Conservation (phyloP, 805 yeast species). For the Candida sonorensis region DNA sequence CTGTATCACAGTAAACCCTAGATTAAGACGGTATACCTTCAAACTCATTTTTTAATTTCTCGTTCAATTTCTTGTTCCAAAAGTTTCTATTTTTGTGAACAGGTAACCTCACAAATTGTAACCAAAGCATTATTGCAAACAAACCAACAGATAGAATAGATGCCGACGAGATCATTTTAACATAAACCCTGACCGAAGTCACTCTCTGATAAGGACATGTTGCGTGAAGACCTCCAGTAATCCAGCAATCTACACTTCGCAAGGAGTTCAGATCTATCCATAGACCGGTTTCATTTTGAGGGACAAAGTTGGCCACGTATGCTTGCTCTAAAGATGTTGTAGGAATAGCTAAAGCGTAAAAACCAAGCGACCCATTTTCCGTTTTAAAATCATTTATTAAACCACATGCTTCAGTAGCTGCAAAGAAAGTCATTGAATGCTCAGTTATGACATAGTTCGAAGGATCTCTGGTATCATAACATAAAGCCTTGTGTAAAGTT, state of each 20-base stretch:
- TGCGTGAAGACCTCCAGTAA: conserved; percentile 71
- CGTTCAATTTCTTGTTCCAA: conserved; percentile 53
- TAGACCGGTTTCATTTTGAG: conserved; percentile 29
- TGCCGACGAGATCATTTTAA: conserved; percentile 62
- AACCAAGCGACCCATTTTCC: too few relatives aligned
- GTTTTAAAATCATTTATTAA: conserved; percentile 23
- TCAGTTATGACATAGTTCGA: conserved; percentile 38
- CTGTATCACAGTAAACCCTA: too few relatives aligned
- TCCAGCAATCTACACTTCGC: conserved; percentile 73
- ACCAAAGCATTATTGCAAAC: conserved; percentile 41
- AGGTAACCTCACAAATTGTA: conserved; percentile 58
- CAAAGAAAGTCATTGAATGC: conserved; percentile 36
- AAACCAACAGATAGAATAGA: conserved; percentile 49
- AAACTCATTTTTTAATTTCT: conserved; percentile 54
- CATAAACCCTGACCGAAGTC: conserved; percentile 48
- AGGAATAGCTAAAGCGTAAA: conserved; percentile 51
- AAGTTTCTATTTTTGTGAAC: conserved; percentile 62
- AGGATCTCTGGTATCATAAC: conserved; percentile 37
- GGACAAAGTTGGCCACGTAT: conserved; percentile 16
- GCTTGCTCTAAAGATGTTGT: conserved; percentile 40
- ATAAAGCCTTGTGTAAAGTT: conserved; percentile 42
- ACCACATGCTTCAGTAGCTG: conserved; percentile 27
- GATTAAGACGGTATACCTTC: conserved; percentile 80
- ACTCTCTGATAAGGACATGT: conserved; percentile 69
- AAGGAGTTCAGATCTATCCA: conserved; percentile 87